Conservation (phyloP, 768 basidiomycete genomes). For the Rhodocollybia butyracea region DNA sequence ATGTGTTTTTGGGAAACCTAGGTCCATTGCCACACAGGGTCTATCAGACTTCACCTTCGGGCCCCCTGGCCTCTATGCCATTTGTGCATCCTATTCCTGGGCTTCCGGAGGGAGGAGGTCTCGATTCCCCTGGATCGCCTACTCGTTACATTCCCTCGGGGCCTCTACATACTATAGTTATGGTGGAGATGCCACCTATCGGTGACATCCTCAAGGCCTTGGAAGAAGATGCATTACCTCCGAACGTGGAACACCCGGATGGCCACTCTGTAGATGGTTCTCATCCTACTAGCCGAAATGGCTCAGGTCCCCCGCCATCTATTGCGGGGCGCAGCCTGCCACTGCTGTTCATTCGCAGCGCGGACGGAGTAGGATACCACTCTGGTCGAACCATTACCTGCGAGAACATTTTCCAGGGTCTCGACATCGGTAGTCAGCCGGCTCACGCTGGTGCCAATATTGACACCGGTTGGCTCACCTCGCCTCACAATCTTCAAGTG, state of each 20-base stretch:
- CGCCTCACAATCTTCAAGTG: slow-evolving; percentile 65
- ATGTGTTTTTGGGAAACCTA: slow-evolving; percentile 86
- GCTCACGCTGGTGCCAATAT: slow-evolving; percentile 44
- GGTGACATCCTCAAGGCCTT: slow-evolving; percentile 75
- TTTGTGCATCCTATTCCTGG: slow-evolving; percentile 49
- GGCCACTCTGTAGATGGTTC: slow-evolving; percentile 18
- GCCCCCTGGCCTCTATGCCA: slow-evolving; percentile 57
- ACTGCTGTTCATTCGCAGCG: slow-evolving; percentile 74
- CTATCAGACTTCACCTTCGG: slow-evolving; percentile 70
- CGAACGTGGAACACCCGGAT: slow-evolving; percentile 32
- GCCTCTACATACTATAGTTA: slow-evolving; percentile 74
- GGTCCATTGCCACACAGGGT: slow-evolving; percentile 80
- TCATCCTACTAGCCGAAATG: slow-evolving; percentile 11
- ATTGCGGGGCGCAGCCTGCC: slow-evolving; percentile 72
- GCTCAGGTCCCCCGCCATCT: slow-evolving; percentile 37
- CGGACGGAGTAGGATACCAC: slow-evolving; percentile 87
- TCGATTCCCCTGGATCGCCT: slow-evolving; percentile 25
- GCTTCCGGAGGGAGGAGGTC: slow-evolving; percentile 29
- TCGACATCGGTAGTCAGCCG: slow-evolving; percentile 57
- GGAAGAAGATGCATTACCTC: slow-evolving; percentile 62
- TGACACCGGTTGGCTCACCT: slow-evolving; percentile 70
- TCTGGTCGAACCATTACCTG: slow-evolving; percentile 82
- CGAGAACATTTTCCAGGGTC: slow-evolving; percentile 72
- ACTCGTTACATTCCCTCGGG: slow-evolving; percentile 52
- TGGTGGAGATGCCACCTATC: slow-evolving; percentile 81